Conservation (phyloP, 768 basidiomycete species). For the Wakefieldia striispora region DNA sequence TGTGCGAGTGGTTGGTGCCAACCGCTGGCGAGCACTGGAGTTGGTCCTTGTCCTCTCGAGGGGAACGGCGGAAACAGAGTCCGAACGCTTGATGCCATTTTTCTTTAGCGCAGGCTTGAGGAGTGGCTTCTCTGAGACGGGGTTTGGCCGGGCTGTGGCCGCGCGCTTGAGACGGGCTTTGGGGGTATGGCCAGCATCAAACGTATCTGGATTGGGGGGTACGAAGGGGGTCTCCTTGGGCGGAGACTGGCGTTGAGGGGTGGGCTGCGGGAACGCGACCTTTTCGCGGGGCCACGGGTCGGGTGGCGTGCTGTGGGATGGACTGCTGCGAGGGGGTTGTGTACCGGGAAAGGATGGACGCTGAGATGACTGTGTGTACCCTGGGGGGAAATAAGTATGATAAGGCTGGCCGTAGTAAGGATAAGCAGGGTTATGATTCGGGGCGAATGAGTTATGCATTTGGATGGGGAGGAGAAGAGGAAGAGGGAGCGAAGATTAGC, state of each 20-base stretch:
- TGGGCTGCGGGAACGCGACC: constrained; percentile 27
- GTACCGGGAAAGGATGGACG: constrained; percentile 16
- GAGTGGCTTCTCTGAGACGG: constrained; percentile 32
- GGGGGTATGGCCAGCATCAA: constrained; percentile 20
- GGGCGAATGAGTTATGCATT: constrained; percentile 33
- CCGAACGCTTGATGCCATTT: constrained; percentile 27
- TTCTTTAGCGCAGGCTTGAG: constrained; percentile 63
- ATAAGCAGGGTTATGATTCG: constrained; percentile 42
- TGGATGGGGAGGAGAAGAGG: constrained; percentile 6
- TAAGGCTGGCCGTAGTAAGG: constrained; percentile 45
- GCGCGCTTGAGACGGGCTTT: constrained; percentile 37
- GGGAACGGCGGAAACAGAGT: constrained; percentile 23
- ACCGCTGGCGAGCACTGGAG: constrained; percentile 35
- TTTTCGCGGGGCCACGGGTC: constrained; percentile 37
- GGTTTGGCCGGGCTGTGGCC: constrained; percentile 25
- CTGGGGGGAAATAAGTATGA: constrained; percentile 36
- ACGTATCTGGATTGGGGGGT: constrained; percentile 22
- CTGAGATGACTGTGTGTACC: constrained; percentile 20
- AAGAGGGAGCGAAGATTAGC: neutral
- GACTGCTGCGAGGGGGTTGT: constrained; percentile 18
- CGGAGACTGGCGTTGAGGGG: constrained; percentile 16
- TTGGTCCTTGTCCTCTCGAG: constrained; percentile 42
- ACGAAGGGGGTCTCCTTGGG: constrained; percentile 23
- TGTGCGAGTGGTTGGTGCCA: constrained; percentile 32
- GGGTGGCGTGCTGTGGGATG: constrained; percentile 33